These are phyloP conservation scores for Suillus ampliporus DNA, from an alignment of 768 basidiomycete genomes.

Conservation along the genomic window DNA sequence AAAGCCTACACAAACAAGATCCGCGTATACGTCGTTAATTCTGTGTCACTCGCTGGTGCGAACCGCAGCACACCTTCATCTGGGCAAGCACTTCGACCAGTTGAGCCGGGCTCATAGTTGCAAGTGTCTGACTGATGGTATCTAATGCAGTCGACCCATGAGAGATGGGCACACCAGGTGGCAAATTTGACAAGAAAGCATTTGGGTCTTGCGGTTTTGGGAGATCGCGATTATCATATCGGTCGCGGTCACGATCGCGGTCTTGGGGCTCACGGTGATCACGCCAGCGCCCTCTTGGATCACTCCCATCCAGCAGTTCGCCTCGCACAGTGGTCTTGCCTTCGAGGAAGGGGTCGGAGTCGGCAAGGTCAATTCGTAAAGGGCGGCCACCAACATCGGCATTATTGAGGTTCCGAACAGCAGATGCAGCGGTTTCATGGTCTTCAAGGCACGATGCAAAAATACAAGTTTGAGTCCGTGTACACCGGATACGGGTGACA, in stretches of 20 bases:
- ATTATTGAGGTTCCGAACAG: conserved; percentile 95
- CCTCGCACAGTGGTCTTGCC: conserved; percentile 88
- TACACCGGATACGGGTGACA: conserved; percentile 2
- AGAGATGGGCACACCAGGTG: conserved; percentile 76
- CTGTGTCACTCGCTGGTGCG: conserved; percentile 18
- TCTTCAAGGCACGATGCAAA: conserved; percentile 52
- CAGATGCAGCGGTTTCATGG: conserved; percentile 94
- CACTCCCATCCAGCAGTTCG: conserved; percentile 74
- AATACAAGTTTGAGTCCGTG: conserved; percentile 1
- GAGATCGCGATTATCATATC: conserved; percentile 38
- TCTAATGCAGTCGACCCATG: conserved; percentile 78
- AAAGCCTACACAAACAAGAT: conserved; percentile 66
- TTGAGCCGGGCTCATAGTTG: conserved; percentile 80
- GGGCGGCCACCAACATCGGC: conserved; percentile 91
- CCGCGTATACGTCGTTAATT: conserved; percentile 12
- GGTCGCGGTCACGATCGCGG: conserved; percentile 55
- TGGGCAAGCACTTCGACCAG: conserved; percentile 95
- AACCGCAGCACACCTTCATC: conserved; percentile 80
- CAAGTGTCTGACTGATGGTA: conserved; percentile 84
- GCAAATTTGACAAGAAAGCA: conserved; percentile 69
- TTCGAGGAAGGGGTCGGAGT: conserved; percentile 91
- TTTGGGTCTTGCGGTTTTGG: conserved; percentile 45
- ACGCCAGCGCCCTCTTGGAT: conserved; percentile 42
- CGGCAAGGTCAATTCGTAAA: conserved; percentile 92
- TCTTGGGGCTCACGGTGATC: conserved; percentile 58